These are phyloP conservation scores for Chalciporus piperatus DNA, from an alignment of 768 basidiomycete genomes.

Conservation along the genomic window DNA sequence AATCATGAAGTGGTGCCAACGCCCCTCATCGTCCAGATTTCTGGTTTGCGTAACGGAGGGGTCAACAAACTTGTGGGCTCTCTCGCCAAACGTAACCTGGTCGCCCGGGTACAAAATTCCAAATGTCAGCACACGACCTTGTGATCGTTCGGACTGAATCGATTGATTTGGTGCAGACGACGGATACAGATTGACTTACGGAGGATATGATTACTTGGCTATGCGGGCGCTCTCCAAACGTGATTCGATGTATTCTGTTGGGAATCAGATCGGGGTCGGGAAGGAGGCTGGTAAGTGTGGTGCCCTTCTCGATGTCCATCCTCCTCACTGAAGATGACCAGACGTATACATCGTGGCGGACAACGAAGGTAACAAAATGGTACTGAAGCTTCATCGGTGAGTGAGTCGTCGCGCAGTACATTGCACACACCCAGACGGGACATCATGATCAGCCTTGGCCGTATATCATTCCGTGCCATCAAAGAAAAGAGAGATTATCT, in stretches of 20 bases:
- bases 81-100: conserved; percentile 87
- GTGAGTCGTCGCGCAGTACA: not conserved
- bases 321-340: conserved; percentile 7
- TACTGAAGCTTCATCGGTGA: conserved; percentile 91
- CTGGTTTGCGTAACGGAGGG: conserved; percentile 87
- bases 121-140: conserved; percentile 60
- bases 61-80: conserved; percentile 90
- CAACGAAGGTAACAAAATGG: conserved; percentile 78
- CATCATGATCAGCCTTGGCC: conserved; percentile 65
- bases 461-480: conserved; percentile 96
- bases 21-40: conserved; percentile 85
- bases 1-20: conserved; percentile 97
- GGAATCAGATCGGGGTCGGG: conserved; percentile 97
- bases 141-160: not conserved
- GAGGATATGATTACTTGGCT: conserved; percentile 96
- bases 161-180: conserved; percentile 61
- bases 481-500: conserved; percentile 96
- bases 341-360: conserved; percentile 93
- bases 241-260: conserved; percentile 85
- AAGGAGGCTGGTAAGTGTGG: conserved; percentile 82
- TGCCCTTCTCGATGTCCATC: not conserved
- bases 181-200: conserved; percentile 95
- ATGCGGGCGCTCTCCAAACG: conserved; percentile 91
- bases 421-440: conserved; percentile 4
- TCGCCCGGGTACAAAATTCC: conserved; percentile 85